Base-by-base conservation (phyloP, 2,329 filamentous ascomycete species). In the Fusarium mexicanum region DNA sequence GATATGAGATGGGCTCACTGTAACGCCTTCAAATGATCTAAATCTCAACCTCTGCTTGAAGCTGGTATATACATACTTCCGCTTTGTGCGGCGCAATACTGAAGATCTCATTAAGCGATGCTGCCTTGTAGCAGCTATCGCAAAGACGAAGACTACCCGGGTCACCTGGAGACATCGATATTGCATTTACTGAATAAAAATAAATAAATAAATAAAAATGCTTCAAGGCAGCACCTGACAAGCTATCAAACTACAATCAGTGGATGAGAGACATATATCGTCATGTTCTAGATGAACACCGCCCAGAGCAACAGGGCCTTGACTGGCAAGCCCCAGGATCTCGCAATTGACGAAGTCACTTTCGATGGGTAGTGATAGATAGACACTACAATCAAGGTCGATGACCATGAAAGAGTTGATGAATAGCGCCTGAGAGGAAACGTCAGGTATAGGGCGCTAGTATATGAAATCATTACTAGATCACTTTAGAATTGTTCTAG, bases 401-500 rank as follows among this genome's bases (percentile, higher is more conserved):
- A 46, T 14, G 35, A 37, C 35, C 8, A 35, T 35, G 33, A 35
- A 35, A 35, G 33, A 35, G 33, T 35, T 17, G 33, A 35, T 35
- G 33, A 16, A 17, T 35, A 35, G 33, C 17, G 33, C 24, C 12
- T 20, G 8, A 20, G 14, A 22, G 20, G 20, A 22, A 22, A 20
- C 16, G 9, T 24, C 12, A 24, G 17, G n/a, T 26, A 16, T 20
- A 20, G n/a, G 31, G 31, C 17, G 22, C n/a, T 26, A 35, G 33
- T 35, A 17, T 20, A 8, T 53, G 9, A 22, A 26, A 53, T 26
- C 18, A 26, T 20, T 37, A 37, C 31, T 6, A 35, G 33, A 17
- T 4, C 9, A 18, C 24, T 55, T 22, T 41, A 55, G 51, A 55
- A 41, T 55, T 31, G 44, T 71, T 71, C 69, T 71, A n/a, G 69